Evolutionary conservation across 192 early-diverging fungal genomes (phyloP).

Genomic region (Diversispora eburnea): DNA sequence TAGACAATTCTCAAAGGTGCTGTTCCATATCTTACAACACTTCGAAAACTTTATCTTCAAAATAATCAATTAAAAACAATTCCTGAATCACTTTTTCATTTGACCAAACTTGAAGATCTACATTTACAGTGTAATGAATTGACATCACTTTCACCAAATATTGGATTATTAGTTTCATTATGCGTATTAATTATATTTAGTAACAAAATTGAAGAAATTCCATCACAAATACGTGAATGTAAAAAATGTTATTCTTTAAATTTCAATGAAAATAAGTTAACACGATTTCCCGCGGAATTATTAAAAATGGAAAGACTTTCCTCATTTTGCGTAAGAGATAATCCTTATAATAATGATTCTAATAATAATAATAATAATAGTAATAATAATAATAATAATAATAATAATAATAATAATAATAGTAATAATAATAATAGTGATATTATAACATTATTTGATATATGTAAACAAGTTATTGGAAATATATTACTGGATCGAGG

Average conservation of each 20-base stretch:
- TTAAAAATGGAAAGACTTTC: constrained; percentile 6
- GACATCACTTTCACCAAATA: constrained; percentile 29
- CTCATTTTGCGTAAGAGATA: constrained; percentile 29
- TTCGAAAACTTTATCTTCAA: constrained; percentile 32
- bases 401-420: not conserved
- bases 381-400: not conserved
- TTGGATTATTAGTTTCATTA: constrained; percentile 30
- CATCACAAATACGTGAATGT: constrained; percentile 32
- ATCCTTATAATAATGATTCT: constrained; percentile 21
- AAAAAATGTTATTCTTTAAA: constrained; percentile 28
- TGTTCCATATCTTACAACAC: constrained; percentile 30
- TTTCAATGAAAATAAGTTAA: constrained; percentile 36
- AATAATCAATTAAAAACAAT: constrained; percentile 34
- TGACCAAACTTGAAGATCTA: constrained; percentile 32
- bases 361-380: not conserved
- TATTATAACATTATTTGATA: constrained; percentile 12
- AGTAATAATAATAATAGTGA: not conserved
- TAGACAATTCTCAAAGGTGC: constrained; percentile 39
- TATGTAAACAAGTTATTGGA: constrained; percentile 11
- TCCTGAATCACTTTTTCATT: constrained; percentile 33
- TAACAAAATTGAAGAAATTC: constrained; percentile 33
- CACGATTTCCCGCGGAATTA: constrained; percentile 32
- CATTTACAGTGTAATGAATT: constrained; percentile 37
- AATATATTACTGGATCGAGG: not conserved
- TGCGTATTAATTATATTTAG: constrained; percentile 34